phyloP scores from a whole-genome alignment of 1,284 basidiomycete genomes.

The Ceratobasidium theobromae region DNA sequence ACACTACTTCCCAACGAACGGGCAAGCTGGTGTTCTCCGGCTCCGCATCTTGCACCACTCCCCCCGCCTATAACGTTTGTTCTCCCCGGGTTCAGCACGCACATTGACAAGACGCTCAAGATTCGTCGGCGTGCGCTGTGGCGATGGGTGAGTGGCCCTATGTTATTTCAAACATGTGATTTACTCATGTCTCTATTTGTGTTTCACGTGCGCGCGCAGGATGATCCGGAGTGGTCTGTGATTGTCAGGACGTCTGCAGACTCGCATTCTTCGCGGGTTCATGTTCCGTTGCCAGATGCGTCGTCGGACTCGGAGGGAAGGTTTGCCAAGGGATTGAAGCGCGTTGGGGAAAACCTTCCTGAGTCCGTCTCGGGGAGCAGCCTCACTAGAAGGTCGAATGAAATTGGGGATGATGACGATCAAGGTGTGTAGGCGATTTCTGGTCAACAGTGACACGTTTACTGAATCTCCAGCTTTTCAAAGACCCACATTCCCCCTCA shows the following conservation, averaged over 20 bases:
- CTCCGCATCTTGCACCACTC: conserved; percentile 48
- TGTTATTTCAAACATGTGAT: conserved; percentile 2
- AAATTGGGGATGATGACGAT: conserved; percentile 7
- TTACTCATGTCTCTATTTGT: no score
- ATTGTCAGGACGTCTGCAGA: conserved; percentile 22
- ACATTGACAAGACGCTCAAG: conserved; percentile 49
- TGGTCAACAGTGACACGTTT: background rate
- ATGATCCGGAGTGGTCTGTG: conserved; percentile 60
- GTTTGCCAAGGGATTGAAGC: conserved; percentile 20
- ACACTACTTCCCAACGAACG: conserved; percentile 88
- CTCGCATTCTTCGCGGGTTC: background rate
- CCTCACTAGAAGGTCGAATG: background rate
- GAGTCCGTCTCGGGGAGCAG: conserved; percentile 18
- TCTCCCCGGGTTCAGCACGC: conserved; percentile 47
- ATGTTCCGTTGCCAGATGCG: conserved; percentile 11
- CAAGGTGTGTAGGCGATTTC: background rate
- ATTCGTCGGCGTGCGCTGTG: conserved; percentile 38
- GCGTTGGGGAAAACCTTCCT: conserved; percentile 32
- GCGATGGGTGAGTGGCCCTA: background rate
- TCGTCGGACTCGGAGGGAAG: conserved; percentile 20
- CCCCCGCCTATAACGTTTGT: conserved; percentile 49
- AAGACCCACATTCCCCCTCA: background rate
- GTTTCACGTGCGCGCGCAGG: conserved; percentile 34
- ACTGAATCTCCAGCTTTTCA: background rate
- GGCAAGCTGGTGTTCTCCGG: conserved; percentile 78